A percentile compares a stretch with the other conserved stretches of the same genome.
Evolutionary conservation across 2,329 filamentous ascomycete species (phyloP).

Genomic region (Drechslera avenae): DNA sequence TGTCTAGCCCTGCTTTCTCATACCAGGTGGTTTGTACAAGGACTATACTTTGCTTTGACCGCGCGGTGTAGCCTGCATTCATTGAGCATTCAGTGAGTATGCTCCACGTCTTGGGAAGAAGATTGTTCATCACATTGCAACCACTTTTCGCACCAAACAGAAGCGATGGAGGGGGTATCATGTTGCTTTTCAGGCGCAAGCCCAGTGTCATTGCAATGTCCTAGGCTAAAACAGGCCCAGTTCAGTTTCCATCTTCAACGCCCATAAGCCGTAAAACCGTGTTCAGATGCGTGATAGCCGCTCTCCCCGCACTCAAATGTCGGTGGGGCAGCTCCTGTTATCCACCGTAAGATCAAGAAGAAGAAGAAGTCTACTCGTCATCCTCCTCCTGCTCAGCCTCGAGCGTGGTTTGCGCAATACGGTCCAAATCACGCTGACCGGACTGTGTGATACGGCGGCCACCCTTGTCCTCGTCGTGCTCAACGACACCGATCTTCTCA

Average conservation of each 20-base stretch:
- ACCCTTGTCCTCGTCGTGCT: slow-evolving; percentile 98
- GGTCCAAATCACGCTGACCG: slow-evolving; percentile 99
- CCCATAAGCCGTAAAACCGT: slow-evolving; percentile 44
- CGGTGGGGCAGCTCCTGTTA: slow-evolving; percentile 18
- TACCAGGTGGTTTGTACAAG: no score
- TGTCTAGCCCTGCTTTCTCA: no score
- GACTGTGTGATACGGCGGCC: slow-evolving; percentile 97
- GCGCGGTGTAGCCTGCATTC: no score
- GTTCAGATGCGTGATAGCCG: slow-evolving; percentile 25
- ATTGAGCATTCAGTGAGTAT: no score
- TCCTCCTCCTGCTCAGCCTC: slow-evolving; percentile 57
- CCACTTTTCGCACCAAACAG: not conserved
- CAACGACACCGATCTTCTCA: slow-evolving; percentile 98
- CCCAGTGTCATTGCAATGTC: slow-evolving; percentile 41
- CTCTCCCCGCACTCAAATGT: slow-evolving; percentile 35
- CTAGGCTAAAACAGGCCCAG: slow-evolving; percentile 42
- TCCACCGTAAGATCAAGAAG: not conserved
- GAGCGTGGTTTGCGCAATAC: slow-evolving; percentile 58
- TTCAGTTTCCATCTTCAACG: slow-evolving; percentile 40
- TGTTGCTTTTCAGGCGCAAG: slow-evolving; percentile 40
- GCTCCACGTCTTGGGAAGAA: no score
- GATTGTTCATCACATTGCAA: not conserved
- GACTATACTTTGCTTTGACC: no score
- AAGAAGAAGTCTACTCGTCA: slow-evolving; percentile 42
- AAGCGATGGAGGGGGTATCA: slow-evolving; percentile 29